Conservation (phyloP, 306 rosid species). For the Acmispon strigosus region DNA sequence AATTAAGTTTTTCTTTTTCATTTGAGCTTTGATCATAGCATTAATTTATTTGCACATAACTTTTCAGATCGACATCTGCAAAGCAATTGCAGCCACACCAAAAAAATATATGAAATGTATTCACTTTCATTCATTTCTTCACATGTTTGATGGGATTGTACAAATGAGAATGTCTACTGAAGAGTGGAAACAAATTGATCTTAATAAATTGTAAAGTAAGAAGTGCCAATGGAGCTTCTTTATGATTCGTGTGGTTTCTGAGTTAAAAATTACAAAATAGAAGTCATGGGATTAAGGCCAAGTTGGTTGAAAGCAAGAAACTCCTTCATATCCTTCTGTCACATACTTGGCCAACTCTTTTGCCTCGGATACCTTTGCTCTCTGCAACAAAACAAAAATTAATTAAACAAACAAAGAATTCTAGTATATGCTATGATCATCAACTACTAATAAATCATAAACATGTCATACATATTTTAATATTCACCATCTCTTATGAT, state of each 20-base stretch:
- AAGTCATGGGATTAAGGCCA: conserved; percentile 52
- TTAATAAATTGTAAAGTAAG: conserved; percentile 9
- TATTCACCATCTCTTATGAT: no score
- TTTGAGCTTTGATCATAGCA: no score
- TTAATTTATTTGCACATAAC: not conserved
- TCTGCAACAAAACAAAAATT: conserved; percentile 32
- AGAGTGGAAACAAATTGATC: conserved; percentile 28
- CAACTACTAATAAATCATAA: no score
- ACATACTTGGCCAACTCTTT: conserved; percentile 42
- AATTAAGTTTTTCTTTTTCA: no score
- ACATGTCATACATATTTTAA: no score
- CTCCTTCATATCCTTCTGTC: conserved; percentile 52
- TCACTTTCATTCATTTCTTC: conserved; percentile 20
- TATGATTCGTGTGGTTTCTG: conserved; percentile 29
- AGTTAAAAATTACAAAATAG: conserved; percentile 31
- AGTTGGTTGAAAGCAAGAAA: conserved; percentile 49
- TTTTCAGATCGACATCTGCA: not conserved
- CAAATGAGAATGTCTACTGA: conserved; percentile 33
- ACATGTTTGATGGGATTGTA: conserved; percentile 25
- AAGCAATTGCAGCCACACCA: not conserved
- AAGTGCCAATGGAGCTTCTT: conserved; percentile 27
- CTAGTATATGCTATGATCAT: no score
- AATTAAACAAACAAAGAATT: not conserved
- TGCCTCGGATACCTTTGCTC: conserved; percentile 56
- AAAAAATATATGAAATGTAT: not conserved